Percentiles rank a stretch among this genome's conserved stretches.
Evolutionary conservation across 768 basidiomycete species (phyloP).

Genomic region (Podaxis pistillaris): DNA sequence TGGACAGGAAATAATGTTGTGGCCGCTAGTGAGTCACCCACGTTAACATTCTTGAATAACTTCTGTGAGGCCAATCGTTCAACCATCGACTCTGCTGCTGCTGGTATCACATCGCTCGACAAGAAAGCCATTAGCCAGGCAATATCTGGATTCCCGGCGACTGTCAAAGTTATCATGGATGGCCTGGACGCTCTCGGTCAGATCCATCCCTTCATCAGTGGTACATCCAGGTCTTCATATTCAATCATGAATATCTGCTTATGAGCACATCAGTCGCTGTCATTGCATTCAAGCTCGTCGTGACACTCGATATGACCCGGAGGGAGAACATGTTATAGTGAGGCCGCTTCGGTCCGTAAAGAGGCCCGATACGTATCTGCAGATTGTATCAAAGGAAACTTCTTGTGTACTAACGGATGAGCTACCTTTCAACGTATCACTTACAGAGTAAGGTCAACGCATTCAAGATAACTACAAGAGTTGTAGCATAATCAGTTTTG

Average conservation of each 20-base stretch:
- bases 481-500: no score
- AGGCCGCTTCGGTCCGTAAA: no score
- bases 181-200: conserved; percentile 33
- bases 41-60: conserved; percentile 17
- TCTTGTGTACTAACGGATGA: no score
- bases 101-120: conserved; percentile 12
- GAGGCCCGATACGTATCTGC: no score
- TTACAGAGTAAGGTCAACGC: no score
- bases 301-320: conserved; percentile 45
- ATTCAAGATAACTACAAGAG: no score
- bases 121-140: conserved; percentile 24
- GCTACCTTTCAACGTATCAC: no score
- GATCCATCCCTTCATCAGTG: conserved; percentile 35
- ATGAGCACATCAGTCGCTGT: conserved; percentile 35
- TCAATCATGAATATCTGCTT: background rate
- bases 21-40: background rate
- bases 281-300: conserved; percentile 46
- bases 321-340: no score
- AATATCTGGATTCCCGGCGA: conserved; percentile 25
- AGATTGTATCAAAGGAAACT: no score
- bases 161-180: conserved; percentile 27
- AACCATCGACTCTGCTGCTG: background rate
- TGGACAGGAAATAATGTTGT: background rate
- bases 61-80: conserved; percentile 22
- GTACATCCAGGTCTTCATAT: conserved; percentile 19